Base-by-base conservation (phyloP, 2,329 filamentous ascomycete species). In the Xylariales sp. region DNA sequence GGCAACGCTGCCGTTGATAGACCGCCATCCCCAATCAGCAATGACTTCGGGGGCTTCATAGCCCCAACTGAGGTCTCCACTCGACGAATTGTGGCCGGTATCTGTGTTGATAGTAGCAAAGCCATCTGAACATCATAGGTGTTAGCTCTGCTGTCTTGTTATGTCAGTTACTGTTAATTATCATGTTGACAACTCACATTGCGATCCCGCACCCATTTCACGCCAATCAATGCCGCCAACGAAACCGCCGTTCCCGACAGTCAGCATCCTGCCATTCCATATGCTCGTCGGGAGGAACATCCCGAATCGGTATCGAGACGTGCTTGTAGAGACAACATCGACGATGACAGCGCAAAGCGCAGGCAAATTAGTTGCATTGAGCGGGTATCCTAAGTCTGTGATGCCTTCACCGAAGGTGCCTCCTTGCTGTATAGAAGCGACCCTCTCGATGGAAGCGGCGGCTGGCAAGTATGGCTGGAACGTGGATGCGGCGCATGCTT, bases 1-100 rank as follows among this genome's bases (percentile, higher is more conserved):
- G 2, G 62, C 59, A 2, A 68, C 63, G 1, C 66, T 69, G 7
- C 65, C 67, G 42, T 75, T 70, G 2, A 56, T 37, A 13, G 57
- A 52, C 25, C 54, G 50, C 16, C 51, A 53, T 6, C 51, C 53
- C 55, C 59, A 62, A 39, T 62, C 35, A 15, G n/a, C 58, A 18
- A 52, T 48, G 18, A 48, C 48, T 4, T 47, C 47, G 29, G 57
- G 52, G 1, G 53, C 45, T 4, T 55, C 56, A 17, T 55, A 49
- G 3, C 58, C 56, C 61, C 62, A 65, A 11, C 47, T 49, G 16
- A 53, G 47, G 29, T 59, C 55, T 15, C 43, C 38, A 5, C 40
- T 14, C 2, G 49, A 46, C 6, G 55, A 57, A 20, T 39, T 48
- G 38, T 64, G 61, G 1, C 61, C 61, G 0, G 58, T 62, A 38